phyloP scores from a whole-genome alignment of 2,329 filamentous ascomycete species.

The Sphaerulina vaccinii region DNA sequence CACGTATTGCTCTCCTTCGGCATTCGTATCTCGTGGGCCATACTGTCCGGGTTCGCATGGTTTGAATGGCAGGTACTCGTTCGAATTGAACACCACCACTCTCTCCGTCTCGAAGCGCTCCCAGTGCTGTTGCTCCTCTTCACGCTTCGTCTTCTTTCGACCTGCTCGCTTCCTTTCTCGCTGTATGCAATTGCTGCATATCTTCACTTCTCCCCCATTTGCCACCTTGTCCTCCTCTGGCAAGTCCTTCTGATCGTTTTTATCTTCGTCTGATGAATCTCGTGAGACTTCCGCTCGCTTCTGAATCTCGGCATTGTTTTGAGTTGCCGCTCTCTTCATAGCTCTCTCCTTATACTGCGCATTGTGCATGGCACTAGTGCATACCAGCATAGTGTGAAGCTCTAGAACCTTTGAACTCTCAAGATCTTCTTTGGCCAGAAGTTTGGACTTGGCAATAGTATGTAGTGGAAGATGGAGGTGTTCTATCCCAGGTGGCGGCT shows the following conservation, averaged over 20 bases:
- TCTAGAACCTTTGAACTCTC: slow-evolving; percentile 73
- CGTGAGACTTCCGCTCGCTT: slow-evolving; percentile 41
- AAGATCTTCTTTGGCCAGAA: slow-evolving; percentile 72
- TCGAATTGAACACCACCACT: slow-evolving; percentile 88
- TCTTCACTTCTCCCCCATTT: slow-evolving; percentile 90
- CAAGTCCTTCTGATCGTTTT: slow-evolving; percentile 50
- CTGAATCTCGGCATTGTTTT: slow-evolving; percentile 44
- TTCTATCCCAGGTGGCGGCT: slow-evolving; percentile 71
- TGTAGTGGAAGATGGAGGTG: slow-evolving; percentile 83
- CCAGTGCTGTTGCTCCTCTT: slow-evolving; percentile 88
- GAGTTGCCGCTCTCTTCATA: slow-evolving; percentile 56
- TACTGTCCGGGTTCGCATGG: slow-evolving; percentile 47
- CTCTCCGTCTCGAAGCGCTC: slow-evolving; percentile 74
- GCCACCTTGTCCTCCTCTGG: slow-evolving; percentile 69
- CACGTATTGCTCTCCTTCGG: slow-evolving; percentile 30
- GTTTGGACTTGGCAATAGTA: slow-evolving; percentile 91
- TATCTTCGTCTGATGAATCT: slow-evolving; percentile 40
- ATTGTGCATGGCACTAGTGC: slow-evolving; percentile 86
- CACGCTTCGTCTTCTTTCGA: slow-evolving; percentile 89
- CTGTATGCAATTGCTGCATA: slow-evolving; percentile 87
- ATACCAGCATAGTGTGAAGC: slow-evolving; percentile 78
- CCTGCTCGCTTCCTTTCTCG: slow-evolving; percentile 88
- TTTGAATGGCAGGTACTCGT: slow-evolving; percentile 82
- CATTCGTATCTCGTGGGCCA: slow-evolving; percentile 29
- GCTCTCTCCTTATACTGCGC: slow-evolving; percentile 65